Conservation (phyloP, 106 monocot species). For the Hemerocallis citrina region DNA sequence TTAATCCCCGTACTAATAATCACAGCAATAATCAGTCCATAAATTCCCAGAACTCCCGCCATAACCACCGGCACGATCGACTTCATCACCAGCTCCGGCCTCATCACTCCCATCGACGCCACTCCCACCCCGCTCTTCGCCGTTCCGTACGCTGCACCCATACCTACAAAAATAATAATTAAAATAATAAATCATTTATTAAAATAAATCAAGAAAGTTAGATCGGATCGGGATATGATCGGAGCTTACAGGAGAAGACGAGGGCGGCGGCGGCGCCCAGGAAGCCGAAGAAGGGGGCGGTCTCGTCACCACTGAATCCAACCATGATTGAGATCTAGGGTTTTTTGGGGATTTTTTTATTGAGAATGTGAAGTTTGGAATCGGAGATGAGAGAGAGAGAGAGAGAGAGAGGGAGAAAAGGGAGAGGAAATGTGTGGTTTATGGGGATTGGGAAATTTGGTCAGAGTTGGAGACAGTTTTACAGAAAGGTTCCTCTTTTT, state of each 20-base stretch:
- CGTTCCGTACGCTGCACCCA: conserved; percentile 32
- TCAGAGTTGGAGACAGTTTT: too few species aligned
- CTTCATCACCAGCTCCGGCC: conserved; percentile 62
- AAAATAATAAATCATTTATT: background rate
- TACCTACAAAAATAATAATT: conserved; percentile 11
- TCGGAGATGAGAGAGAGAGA: too few species aligned
- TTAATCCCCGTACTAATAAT: conserved; percentile 31
- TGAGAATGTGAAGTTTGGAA: too few species aligned
- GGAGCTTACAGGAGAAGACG: conserved; percentile 55
- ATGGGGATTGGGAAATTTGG: too few species aligned
- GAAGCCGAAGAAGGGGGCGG: conserved; percentile 72
- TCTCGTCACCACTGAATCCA: conserved; percentile 60
- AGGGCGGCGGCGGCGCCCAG: conserved; percentile 67
- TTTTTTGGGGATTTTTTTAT: too few species aligned
- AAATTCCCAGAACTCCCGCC: conserved; percentile 53
- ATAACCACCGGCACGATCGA: conserved; percentile 31
- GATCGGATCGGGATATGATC: background rate
- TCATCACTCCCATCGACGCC: conserved; percentile 62
- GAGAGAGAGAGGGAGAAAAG: too few species aligned
- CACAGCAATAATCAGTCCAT: conserved; percentile 36
- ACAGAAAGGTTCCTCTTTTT: too few species aligned
- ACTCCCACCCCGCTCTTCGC: conserved; percentile 54
- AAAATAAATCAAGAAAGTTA: background rate
- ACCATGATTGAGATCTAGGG: conserved; percentile 1
- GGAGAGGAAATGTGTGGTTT: too few species aligned